These are phyloP conservation scores for Hemileia vastatrix DNA, from an alignment of 1,284 basidiomycete genomes.

Conservation along the genomic window DNA sequence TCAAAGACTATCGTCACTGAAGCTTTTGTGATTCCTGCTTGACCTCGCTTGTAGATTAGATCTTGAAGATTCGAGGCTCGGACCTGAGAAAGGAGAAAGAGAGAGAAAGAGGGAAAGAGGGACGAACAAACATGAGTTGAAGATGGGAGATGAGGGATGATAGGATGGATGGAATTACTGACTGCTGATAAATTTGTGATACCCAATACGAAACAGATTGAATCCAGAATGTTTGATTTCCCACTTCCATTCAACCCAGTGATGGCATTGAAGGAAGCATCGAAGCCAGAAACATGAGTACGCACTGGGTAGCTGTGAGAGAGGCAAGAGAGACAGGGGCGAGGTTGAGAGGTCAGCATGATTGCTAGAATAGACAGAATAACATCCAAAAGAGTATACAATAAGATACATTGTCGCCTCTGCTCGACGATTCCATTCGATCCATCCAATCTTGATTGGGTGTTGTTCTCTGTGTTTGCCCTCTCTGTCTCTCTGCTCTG, in stretches of 20 bases:
- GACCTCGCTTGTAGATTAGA: slow-evolving; percentile 93
- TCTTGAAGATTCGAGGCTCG: slow-evolving; percentile 93
- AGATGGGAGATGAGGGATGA: slow-evolving; percentile 21
- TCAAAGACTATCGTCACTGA: slow-evolving; percentile 98
- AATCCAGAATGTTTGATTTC: slow-evolving; percentile 76
- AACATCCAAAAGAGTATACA: too few relatives aligned
- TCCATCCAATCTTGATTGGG: too few relatives aligned
- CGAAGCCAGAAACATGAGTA: slow-evolving; percentile 89
- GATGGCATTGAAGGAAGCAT: slow-evolving; percentile 93
- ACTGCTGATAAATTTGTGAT: slow-evolving; percentile 82
- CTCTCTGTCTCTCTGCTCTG: too few relatives aligned
- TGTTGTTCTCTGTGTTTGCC: too few relatives aligned
- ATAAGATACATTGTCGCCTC: too few relatives aligned
- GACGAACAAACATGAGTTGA: neutral
- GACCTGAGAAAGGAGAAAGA: slow-evolving; percentile 47
- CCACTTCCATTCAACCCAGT: slow-evolving; percentile 75
- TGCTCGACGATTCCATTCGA: too few relatives aligned
- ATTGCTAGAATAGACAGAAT: too few relatives aligned
- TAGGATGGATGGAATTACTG: too few relatives aligned
- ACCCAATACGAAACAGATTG: slow-evolving; percentile 89
- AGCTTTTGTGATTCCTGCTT: slow-evolving; percentile 94
- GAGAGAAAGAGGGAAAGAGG: neutral
- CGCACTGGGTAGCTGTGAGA: slow-evolving; percentile 64
- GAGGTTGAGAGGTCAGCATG: too few relatives aligned
- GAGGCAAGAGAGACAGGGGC: too few relatives aligned